A percentile compares a stretch with the other conserved stretches of the same genome.
These are phyloP conservation scores for Vigna unguiculata DNA, from an alignment of 306 rosid genomes.

Conservation along the genomic window DNA sequence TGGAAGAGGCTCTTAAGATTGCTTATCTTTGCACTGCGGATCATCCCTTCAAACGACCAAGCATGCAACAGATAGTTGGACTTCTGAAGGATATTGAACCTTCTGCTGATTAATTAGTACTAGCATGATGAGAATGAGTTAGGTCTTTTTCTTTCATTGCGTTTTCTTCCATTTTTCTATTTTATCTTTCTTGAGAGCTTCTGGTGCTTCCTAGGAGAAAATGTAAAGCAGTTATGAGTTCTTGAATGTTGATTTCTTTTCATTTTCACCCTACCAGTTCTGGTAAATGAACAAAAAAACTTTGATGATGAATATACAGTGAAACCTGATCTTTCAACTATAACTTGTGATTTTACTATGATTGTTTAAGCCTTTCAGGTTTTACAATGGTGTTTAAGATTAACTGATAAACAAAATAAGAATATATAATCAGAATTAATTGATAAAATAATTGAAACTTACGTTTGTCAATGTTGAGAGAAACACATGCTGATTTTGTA, in stretches of 20 bases:
- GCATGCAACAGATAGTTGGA: conserved; percentile 98
- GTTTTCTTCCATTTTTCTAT: conserved; percentile 29
- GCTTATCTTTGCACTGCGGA: conserved; percentile 98
- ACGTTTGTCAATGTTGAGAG: not conserved
- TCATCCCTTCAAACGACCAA: conserved; percentile 89
- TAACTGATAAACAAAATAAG: too few species aligned
- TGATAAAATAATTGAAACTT: not conserved
- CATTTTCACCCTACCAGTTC: conserved; percentile 38
- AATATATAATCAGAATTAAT: not conserved
- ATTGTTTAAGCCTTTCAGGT: too few species aligned
- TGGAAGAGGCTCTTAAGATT: conserved; percentile 94
- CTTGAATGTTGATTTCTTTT: conserved; percentile 43
- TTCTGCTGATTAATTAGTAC: conserved; percentile 40
- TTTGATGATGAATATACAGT: conserved; percentile 50
- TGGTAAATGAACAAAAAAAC: conserved; percentile 50
- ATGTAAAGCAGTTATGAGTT: conserved; percentile 55
- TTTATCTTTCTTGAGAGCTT: conserved; percentile 44
- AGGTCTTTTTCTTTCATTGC: conserved; percentile 31
- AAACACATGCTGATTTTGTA: not conserved
- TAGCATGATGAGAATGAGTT: conserved; percentile 36
- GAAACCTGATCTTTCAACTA: conserved; percentile 43
- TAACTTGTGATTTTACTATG: not conserved
- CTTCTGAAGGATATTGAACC: conserved; percentile 95
- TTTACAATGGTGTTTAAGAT: too few species aligned
- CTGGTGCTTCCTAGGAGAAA: conserved; percentile 46